phyloP scores from a whole-genome alignment of 495 filamentous ascomycete species.

The Aspergillus carlsbadensis region DNA sequence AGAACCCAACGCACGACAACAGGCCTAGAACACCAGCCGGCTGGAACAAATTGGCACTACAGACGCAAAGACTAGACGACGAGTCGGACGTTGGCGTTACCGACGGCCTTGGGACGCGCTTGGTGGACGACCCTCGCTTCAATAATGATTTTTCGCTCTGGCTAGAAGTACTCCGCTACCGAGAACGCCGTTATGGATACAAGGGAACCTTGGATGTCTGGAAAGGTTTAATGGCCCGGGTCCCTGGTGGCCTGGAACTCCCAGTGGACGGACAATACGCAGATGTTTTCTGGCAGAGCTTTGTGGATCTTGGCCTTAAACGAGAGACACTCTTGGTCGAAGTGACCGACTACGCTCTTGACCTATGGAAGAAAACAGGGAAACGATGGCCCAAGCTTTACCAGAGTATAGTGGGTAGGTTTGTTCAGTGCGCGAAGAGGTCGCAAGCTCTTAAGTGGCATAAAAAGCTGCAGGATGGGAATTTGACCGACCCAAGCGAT shows the following conservation, averaged over 20 bases:
- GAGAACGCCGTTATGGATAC: slow-evolving; percentile 58
- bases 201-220: slow-evolving; percentile 62
- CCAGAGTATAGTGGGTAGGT: slow-evolving; percentile 45
- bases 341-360: slow-evolving; percentile 54
- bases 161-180: slow-evolving; percentile 61
- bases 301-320: slow-evolving; percentile 50
- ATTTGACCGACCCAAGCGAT: slow-evolving; percentile 30
- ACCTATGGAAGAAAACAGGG: slow-evolving; percentile 44
- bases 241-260: slow-evolving; percentile 40
- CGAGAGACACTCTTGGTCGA: slow-evolving; percentile 47
- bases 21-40: neutral
- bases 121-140: slow-evolving; percentile 55
- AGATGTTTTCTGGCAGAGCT: slow-evolving; percentile 55
- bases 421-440: slow-evolving; percentile 35
- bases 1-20: neutral
- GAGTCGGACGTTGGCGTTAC: slow-evolving; percentile 53
- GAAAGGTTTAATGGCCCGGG: slow-evolving; percentile 52
- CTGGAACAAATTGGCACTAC: slow-evolving; percentile 21
- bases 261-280: slow-evolving; percentile 49
- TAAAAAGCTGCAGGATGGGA: slow-evolving; percentile 33
- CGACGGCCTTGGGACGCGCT: slow-evolving; percentile 33
- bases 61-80: slow-evolving; percentile 39
- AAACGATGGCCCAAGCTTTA: slow-evolving; percentile 50
- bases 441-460: slow-evolving; percentile 50
- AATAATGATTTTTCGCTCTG: slow-evolving; percentile 58